Evolutionary conservation across 305 asterid species (phyloP), one percentile per base, ranked within the genome.

Genomic region (Fraxinus xanthoxyloides): DNA sequence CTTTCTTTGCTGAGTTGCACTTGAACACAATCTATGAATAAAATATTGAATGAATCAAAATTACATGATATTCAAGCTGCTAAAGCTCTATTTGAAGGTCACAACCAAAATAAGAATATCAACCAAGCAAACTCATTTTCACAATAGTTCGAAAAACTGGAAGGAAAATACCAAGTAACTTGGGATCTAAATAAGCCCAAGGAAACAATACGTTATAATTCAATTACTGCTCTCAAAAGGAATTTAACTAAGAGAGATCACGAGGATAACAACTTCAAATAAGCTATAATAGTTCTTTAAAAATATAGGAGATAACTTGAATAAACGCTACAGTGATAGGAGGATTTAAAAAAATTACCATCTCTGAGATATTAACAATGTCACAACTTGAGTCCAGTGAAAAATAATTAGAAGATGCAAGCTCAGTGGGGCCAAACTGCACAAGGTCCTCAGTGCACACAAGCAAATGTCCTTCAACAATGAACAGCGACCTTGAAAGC

Each of bases 401-500:
- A 61, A 88, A 84, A 67, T 87, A 85, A 43, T 81, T 54, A 13
- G 86, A 74, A 78, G 87, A 86, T 79, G 82, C 77, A 56, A 77
- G 75, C 82, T 69, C 87, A 24, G 82, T 72, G 69, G 75, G 23
- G 61, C 85, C 83, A 82, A 90, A 86, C 79, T 79, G 88, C 87
- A 54, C 76, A 69, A 87, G 76, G 35, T 90, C 90, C 87, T 89
- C 94, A 79, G 80, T 54, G 87, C 91, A 87, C 73, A 89, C 82
- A 84, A 89, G 80, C 65, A 86, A 82, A 83, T 83, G 84, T 77
- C 81, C 85, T 81, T 85, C 88, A 79, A 89, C 87, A 85, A 91
- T 80, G 77, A 86, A 88, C 19, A 88, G 82, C 9, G 92, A 91
- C 85, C 90, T 87, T 51, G 88, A 75, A 77, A 85, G 87, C 91